Base-by-base conservation (phyloP, 495 filamentous ascomycete genomes). In the Thermochaetoides thermophila region DNA sequence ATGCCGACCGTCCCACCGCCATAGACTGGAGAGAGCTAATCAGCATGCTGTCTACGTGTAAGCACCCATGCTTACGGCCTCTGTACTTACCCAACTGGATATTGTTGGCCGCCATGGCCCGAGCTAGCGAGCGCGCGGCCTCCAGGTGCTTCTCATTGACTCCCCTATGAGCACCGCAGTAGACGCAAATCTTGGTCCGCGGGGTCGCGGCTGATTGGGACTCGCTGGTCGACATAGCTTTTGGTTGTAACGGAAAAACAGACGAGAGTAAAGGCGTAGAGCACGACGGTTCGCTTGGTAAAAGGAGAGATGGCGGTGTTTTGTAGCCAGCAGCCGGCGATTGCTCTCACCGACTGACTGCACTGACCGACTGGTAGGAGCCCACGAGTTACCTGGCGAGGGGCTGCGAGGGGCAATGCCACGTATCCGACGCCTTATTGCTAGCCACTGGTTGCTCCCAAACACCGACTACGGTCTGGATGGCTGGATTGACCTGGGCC, bases 1-100 rank as follows among this genome's bases (percentile, higher is more conserved):
- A 97, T 65, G 6, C 89, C 89, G 5, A 79, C 73, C 12, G 91
- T 94, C 46, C 89, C 89, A 38, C 91, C 89, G 48, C 89, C 89
- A 56, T 94, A 97, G 34, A 96, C 81, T 66, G 35, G 6, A 17
- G 17, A 15, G 27, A n/a, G n/a, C n/a, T n/a, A n/a, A n/a, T n/a
- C n/a, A n/a, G n/a, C n/a, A n/a, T n/a, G n/a, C n/a, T n/a, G n/a
- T n/a, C n/a, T n/a, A n/a, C n/a, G n/a, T n/a, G n/a, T n/a, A n/a
- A n/a, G n/a, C n/a, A n/a, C n/a, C n/a, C n/a, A n/a, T n/a, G n/a
- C n/a, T n/a, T n/a, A n/a, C n/a, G n/a, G n/a, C n/a, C n/a, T n/a
- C n/a, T n/a, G n/a, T n/a, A n/a, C n/a, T n/a, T n/a, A 66, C 63
- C 63, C 19, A 97, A 74, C 2, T 64, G 61, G 43, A 91, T 79